A percentile compares a stretch with the other conserved stretches of the same genome.
These are phyloP conservation scores for Spathaspora hagerdaliae DNA, from an alignment of 805 yeast species.

Conservation along the genomic window DNA sequence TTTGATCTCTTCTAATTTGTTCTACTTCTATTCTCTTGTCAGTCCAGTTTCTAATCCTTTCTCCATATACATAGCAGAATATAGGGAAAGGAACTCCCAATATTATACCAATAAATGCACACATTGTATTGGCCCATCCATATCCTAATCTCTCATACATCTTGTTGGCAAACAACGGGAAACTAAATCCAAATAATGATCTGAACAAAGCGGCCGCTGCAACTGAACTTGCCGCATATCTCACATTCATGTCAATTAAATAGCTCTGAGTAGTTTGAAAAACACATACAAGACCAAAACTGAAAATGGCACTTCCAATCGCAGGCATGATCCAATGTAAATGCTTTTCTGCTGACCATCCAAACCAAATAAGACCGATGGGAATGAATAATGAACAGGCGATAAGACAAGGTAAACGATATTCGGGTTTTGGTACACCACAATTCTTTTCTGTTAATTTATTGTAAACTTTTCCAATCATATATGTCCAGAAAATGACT, in stretches of 20 bases:
- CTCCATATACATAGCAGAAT: conserved; percentile 33
- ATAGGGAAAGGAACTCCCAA: conserved; percentile 39
- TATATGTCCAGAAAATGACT: conserved; percentile 25
- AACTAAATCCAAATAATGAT: conserved; percentile 33
- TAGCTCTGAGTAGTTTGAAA: conserved; percentile 36
- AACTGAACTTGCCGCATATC: conserved; percentile 35
- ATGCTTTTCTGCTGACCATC: conserved; percentile 35
- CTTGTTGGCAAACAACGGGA: conserved; percentile 34
- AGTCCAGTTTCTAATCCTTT: conserved; percentile 31
- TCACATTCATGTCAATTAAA: conserved; percentile 34
- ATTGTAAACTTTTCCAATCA: conserved; percentile 22
- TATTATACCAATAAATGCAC: conserved; percentile 29
- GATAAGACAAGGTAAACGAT: conserved; percentile 33
- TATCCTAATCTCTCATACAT: conserved; percentile 32
- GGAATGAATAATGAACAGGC: conserved; percentile 30
- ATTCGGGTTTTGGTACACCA: conserved; percentile 36
- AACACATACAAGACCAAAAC: conserved; percentile 33
- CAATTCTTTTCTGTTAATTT: conserved; percentile 21
- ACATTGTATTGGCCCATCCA: conserved; percentile 41
- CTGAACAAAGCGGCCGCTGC: conserved; percentile 42
- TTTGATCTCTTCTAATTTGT: conserved; percentile 20
- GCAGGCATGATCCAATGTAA: conserved; percentile 38
- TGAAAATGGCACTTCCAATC: conserved; percentile 33
- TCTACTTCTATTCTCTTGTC: conserved; percentile 21
- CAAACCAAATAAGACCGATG: conserved; percentile 35